These are phyloP conservation scores for Penicillium griseofulvum DNA, from an alignment of 2,329 filamentous ascomycete species.

Conservation along the genomic window DNA sequence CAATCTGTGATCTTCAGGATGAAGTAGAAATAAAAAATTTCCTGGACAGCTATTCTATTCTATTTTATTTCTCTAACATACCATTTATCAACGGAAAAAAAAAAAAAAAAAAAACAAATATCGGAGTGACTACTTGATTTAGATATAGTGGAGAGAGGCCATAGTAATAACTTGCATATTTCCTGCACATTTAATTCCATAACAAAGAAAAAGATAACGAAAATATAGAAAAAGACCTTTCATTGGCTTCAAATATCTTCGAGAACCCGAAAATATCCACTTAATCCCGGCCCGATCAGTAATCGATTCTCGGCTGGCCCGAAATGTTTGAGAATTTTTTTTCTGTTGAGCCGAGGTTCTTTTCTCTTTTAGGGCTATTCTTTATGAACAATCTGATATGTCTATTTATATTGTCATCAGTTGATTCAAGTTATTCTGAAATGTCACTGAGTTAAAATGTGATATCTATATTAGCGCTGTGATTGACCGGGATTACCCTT, in stretches of 20 bases:
- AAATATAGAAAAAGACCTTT: background rate
- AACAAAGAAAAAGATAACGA: background rate
- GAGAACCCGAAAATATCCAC: constrained; percentile 1
- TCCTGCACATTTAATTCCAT: background rate
- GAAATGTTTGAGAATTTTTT: background rate
- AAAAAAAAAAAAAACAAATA: background rate
- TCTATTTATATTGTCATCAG: too few relatives aligned
- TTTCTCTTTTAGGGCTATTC: background rate
- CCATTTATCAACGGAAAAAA: background rate
- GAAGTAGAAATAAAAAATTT: background rate
- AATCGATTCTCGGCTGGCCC: constrained; percentile 1
- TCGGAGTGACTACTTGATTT: constrained; percentile 3
- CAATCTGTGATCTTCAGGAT: background rate
- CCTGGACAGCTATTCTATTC: background rate
- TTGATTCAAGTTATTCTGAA: too few relatives aligned
- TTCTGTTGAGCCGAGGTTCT: constrained; percentile 1
- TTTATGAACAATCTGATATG: too few relatives aligned
- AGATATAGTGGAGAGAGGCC: background rate
- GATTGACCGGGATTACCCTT: too few relatives aligned
- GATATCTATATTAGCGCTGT: too few relatives aligned
- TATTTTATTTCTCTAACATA: background rate
- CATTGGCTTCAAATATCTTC: background rate
- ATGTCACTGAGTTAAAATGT: too few relatives aligned
- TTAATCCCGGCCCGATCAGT: constrained; percentile 8
- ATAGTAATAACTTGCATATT: background rate